Evolutionary conservation across 129 eudicot species (phyloP), one percentile per base, ranked within the genome.

Genomic region (Saussurea involucrata): DNA sequence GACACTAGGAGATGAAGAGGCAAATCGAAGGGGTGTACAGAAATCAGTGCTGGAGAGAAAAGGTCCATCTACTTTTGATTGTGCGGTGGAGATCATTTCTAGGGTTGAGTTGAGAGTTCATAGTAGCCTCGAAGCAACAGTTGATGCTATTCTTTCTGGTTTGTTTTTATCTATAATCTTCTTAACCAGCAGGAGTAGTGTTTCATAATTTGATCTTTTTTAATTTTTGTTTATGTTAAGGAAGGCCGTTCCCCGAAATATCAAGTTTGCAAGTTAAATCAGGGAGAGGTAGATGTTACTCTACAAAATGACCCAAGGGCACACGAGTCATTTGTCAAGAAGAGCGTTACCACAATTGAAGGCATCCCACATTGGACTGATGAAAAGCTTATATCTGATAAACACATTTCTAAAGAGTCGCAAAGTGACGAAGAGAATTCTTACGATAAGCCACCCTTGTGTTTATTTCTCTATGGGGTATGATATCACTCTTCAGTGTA

Each of bases 1-100:
- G 76, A 94, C 98, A 24, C 73, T 94, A 58, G 98, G 98, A 69
- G 98, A 94, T 77, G 98, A 94, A 82, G 98, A 91, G 81, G 98
- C 98, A 77, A 91, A 92, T 74, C 83, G 98, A 69, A 91, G 98
- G 75, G 96, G 96, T 73, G 98, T 89, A 36, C 98, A 94, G 83
- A 94, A 94, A 84, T 87, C 96, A 65, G 87, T 94, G 44, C 78
- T 81, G 82, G 98, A 94, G 82, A 91, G 97, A 77, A 89, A 89
- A 88, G 97, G 98, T 40, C 97, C 97, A 24, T 85, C 98, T 42
- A 89, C 97, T 71, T 94, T 94, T 70, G 83, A 82, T 72, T 87
- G 97, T 76, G 91, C 93, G 2, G 98, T 94, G 72, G 98, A 95
- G 90, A 88, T 95, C 75, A 95, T 95, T 74, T 87, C 94, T 63